These are phyloP conservation scores for Phytophthora macrochlamydospora DNA, from an alignment of 352 stramenopile species.

Conservation along the genomic window DNA sequence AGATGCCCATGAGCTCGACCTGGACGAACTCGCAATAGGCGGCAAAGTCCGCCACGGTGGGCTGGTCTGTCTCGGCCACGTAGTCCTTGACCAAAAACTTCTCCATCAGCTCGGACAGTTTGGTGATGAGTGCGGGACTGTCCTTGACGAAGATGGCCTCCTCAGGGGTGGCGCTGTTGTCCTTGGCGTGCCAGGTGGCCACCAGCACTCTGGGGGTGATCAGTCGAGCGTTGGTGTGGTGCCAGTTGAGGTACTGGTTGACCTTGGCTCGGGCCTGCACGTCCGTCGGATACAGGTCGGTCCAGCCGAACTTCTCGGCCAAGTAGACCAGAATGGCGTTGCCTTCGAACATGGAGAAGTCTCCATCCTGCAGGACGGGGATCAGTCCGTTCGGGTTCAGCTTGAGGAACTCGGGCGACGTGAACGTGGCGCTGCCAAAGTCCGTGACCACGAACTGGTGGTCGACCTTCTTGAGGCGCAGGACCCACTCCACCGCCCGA, in stretches of 20 bases:
- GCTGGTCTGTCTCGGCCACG: conserved; percentile 36
- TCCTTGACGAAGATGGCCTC: conserved; percentile 29
- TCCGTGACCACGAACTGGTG: conserved; percentile 41
- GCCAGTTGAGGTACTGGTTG: conserved; percentile 78
- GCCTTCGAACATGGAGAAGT: conserved; percentile 50
- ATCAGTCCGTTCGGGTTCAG: conserved; percentile 49
- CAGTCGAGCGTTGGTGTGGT: conserved; percentile 62
- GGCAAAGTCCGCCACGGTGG: conserved; percentile 40
- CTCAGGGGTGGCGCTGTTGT: conserved; percentile 31
- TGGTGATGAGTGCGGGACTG: conserved; percentile 32
- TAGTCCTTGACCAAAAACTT: conserved; percentile 52
- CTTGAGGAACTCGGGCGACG: conserved; percentile 38
- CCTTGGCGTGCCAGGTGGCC: conserved; percentile 41
- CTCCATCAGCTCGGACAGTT: conserved; percentile 45
- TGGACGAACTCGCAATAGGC: conserved; percentile 53
- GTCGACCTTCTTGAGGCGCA: conserved; percentile 44
- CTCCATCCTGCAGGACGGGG: conserved; percentile 43
- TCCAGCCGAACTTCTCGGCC: conserved; percentile 55
- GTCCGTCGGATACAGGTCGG: conserved; percentile 60
- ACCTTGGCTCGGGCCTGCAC: conserved; percentile 60
- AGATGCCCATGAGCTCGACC: conserved; percentile 44
- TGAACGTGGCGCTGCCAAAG: conserved; percentile 39
- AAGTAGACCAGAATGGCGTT: conserved; percentile 65
- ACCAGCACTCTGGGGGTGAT: conserved; percentile 55
- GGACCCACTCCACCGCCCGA: conserved; percentile 38